phyloP scores from a whole-genome alignment of 1,284 basidiomycete species.

The Microbotryum silenes-acaulis region DNA sequence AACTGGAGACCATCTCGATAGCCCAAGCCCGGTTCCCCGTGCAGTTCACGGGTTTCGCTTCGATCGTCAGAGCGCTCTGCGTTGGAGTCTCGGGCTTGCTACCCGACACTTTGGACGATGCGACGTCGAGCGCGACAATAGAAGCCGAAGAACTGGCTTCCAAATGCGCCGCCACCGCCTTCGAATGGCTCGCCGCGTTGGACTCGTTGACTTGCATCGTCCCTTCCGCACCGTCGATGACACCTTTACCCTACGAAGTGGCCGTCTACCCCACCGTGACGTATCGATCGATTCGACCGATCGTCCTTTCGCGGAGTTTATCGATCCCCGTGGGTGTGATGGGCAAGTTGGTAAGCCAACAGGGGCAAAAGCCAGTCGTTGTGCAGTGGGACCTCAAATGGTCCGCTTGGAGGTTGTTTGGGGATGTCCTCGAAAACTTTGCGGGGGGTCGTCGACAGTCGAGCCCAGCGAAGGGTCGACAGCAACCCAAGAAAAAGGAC shows the following conservation, averaged over 20 bases:
- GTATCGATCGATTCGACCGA: conserved; percentile 57
- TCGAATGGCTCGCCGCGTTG: conserved; percentile 63
- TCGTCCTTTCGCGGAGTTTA: conserved; percentile 67
- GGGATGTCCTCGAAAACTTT: conserved; percentile 66
- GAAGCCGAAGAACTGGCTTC: conserved; percentile 33
- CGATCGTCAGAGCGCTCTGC: conserved; percentile 66
- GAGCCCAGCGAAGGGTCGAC: neutral
- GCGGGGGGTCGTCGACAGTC: conserved; percentile 46
- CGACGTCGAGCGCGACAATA: conserved; percentile 19
- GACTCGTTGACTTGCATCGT: conserved; percentile 67
- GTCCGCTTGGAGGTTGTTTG: conserved; percentile 71
- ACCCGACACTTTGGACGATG: conserved; percentile 54
- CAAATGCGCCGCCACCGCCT: conserved; percentile 57
- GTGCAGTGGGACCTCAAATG: conserved; percentile 72
- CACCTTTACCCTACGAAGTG: conserved; percentile 60
- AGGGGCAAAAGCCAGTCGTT: conserved; percentile 58
- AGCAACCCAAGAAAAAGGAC: conserved; percentile 1
- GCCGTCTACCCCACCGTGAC: conserved; percentile 53
- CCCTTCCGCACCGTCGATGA: conserved; percentile 48
- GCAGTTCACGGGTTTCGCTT: conserved; percentile 59
- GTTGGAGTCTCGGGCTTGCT: conserved; percentile 39
- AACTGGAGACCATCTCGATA: conserved; percentile 68
- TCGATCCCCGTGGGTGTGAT: conserved; percentile 57
- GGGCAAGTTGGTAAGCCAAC: conserved; percentile 58
- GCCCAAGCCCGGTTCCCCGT: conserved; percentile 72